A percentile compares a stretch with the other conserved stretches of the same genome.
Conservation (phyloP, 768 basidiomycete species). For the Favolaschia claudopus region DNA sequence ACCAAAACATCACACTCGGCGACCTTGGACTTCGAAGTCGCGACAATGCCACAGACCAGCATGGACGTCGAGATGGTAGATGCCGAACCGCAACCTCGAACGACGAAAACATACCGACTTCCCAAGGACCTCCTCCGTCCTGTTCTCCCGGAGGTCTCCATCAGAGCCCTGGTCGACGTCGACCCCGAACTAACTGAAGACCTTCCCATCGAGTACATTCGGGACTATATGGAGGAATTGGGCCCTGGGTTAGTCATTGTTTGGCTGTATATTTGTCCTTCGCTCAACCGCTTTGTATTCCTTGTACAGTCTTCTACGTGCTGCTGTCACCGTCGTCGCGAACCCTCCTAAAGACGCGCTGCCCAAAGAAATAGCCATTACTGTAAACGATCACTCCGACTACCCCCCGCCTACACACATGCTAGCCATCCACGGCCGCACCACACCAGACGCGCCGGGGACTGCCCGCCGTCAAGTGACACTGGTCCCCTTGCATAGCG, state of each 20-base stretch:
- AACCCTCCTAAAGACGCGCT: slow-evolving; percentile 41
- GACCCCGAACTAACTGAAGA: slow-evolving; percentile 46
- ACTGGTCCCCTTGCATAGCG: slow-evolving; percentile 59
- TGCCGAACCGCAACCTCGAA: slow-evolving; percentile 7
- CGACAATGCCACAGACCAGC: slow-evolving; percentile 9
- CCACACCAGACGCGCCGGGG: slow-evolving; percentile 13
- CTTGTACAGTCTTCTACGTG: slow-evolving; percentile 47
- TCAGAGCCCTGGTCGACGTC: slow-evolving; percentile 49
- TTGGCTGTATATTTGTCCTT: neutral
- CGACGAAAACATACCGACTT: slow-evolving; percentile 43
- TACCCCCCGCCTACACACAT: slow-evolving; percentile 42
- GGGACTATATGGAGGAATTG: slow-evolving; percentile 49
- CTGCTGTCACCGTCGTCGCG: slow-evolving; percentile 46
- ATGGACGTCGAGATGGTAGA: slow-evolving; percentile 33
- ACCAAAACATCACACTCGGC: neutral
- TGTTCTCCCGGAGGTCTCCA: slow-evolving; percentile 43
- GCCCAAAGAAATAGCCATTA: slow-evolving; percentile 52
- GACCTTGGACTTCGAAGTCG: slow-evolving; percentile 22
- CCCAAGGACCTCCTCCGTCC: slow-evolving; percentile 58
- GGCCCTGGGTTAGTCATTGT: slow-evolving; percentile 47
- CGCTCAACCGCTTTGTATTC: slow-evolving; percentile 6
- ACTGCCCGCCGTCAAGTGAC: slow-evolving; percentile 21
- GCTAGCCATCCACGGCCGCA: slow-evolving; percentile 34
- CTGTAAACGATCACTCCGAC: slow-evolving; percentile 37
- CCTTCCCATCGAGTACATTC: slow-evolving; percentile 56